Evolutionary conservation across 345 rosid genomes (phyloP).

Genomic region (Pistacia integerrima): DNA sequence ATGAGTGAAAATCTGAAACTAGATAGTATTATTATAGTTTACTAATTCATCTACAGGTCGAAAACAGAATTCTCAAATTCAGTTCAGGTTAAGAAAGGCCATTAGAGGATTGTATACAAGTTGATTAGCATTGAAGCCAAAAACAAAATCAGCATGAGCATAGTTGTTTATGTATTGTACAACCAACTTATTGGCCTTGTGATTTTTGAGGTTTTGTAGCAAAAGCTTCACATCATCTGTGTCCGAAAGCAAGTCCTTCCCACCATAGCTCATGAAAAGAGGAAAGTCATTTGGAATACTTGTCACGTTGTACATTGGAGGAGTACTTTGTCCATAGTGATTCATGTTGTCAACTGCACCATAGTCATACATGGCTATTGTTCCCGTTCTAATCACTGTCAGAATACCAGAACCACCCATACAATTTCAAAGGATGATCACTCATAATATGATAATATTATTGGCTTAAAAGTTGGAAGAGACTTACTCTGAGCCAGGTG

Average conservation of each 20-base stretch:
- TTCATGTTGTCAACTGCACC: conserved; percentile 43
- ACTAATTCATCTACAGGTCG: too few species aligned
- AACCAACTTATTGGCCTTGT: conserved; percentile 41
- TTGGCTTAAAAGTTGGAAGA: neutral
- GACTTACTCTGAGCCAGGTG: conserved; percentile 61
- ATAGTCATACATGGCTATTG: conserved; percentile 48
- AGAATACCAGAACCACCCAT: neutral
- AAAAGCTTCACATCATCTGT: conserved; percentile 40
- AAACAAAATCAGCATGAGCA: conserved; percentile 56
- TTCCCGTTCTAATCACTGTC: conserved; percentile 50
- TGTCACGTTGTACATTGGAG: conserved; percentile 49
- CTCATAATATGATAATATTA: neutral
- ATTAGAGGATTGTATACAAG: conserved; percentile 41
- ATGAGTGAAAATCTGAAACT: too few species aligned
- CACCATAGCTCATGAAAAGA: conserved; percentile 51
- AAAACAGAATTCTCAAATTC: neutral
- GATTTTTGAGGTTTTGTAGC: conserved; percentile 39
- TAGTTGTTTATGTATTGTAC: conserved; percentile 30
- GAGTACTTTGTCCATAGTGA: conserved; percentile 50
- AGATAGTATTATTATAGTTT: too few species aligned
- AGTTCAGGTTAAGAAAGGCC: conserved; percentile 43
- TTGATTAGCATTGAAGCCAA: conserved; percentile 40
- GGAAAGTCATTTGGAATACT: conserved; percentile 50
- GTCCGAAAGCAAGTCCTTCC: conserved; percentile 45
- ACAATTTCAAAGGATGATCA: too few species aligned